These are phyloP conservation scores for Pythium periplocum DNA, from an alignment of 352 stramenopile genomes.

Conservation along the genomic window DNA sequence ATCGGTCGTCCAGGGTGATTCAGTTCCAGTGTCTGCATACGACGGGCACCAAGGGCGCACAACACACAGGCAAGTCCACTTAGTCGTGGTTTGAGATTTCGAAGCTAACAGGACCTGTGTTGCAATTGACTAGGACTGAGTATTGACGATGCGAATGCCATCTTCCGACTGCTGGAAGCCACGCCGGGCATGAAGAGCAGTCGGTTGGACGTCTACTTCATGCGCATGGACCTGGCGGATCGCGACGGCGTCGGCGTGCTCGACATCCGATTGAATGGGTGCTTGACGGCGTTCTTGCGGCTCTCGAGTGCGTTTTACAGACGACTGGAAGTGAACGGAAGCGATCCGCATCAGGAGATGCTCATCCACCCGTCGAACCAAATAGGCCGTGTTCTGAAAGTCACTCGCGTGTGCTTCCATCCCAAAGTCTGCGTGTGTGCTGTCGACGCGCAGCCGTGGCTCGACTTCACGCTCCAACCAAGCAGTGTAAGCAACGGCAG, in stretches of 20 bases:
- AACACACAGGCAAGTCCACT: slow-evolving; percentile 25
- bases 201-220: slow-evolving; percentile 41
- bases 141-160: slow-evolving; percentile 69
- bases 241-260: slow-evolving; percentile 41
- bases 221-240: slow-evolving; percentile 58
- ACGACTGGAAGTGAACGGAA: slow-evolving; percentile 42
- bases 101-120: background rate
- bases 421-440: slow-evolving; percentile 37
- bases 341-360: slow-evolving; percentile 51
- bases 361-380: slow-evolving; percentile 15
- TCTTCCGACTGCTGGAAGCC: slow-evolving; percentile 43
- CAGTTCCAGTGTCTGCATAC: slow-evolving; percentile 50
- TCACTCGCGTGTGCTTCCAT: slow-evolving; percentile 36
- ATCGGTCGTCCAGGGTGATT: slow-evolving; percentile 29
- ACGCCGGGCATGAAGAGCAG: slow-evolving; percentile 30
- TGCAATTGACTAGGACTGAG: slow-evolving; percentile 24
- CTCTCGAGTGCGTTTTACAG: slow-evolving; percentile 38
- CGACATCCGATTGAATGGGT: slow-evolving; percentile 44
- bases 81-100: slow-evolving; percentile 4
- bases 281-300: slow-evolving; percentile 32
- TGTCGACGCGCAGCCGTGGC: slow-evolving; percentile 49
- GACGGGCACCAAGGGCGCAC: slow-evolving; percentile 53
- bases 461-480: slow-evolving; percentile 31
- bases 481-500: slow-evolving; percentile 2
- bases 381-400: slow-evolving; percentile 10